Base-by-base conservation (phyloP, 345 rosid species). In the Hibiscus trionum region DNA sequence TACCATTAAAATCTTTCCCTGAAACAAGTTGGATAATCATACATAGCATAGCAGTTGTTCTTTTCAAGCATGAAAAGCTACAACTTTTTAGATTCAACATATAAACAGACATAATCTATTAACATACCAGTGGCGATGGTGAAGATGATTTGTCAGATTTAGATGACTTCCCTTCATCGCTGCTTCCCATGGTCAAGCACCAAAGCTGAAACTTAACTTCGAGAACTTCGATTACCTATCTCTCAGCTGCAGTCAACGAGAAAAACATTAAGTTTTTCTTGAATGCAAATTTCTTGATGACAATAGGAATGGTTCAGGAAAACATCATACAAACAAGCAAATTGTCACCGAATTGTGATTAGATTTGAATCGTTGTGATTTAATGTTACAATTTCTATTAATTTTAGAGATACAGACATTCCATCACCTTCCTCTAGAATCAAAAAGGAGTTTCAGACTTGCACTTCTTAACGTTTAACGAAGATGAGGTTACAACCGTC, bases 91-190 rank as follows among this genome's bases (percentile, higher is more conserved):
- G 17, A 7, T 65, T n/a, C 71, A 53, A 75, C 33, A 16, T 29
- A 3, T 17, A 37, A 69, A 52, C 65, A 31, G 11, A 26, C 7
- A 65, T 55, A 44, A 46, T 69, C 74, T 62, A 60, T 69, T 44
- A 60, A 68, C 88, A 78, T 79, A 88, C 97, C 83, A 60, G 70
- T 8, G 88, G 81, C n/a, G 84, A 81, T 56, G 90, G 88, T 59
- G 95, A 83, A 71, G 92, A 75, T 35, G 91, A 72, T 76, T 87
- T 88, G 4, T 88, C 92, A 57, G 91, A 71, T 79, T 87, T 90
- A 29, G 82, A 72, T 50, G 87, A 69, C 73, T 88, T 91, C 29
- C 80, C 77, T 63, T 94, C 98, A 65, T 88, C 99, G 69, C 75
- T 85, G 83, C 83, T 88, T 57, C 91, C 96, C 99, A 95, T 95